Conservation (phyloP, 2,329 filamentous ascomycete genomes). For the Cladophialophora chaetospira region DNA sequence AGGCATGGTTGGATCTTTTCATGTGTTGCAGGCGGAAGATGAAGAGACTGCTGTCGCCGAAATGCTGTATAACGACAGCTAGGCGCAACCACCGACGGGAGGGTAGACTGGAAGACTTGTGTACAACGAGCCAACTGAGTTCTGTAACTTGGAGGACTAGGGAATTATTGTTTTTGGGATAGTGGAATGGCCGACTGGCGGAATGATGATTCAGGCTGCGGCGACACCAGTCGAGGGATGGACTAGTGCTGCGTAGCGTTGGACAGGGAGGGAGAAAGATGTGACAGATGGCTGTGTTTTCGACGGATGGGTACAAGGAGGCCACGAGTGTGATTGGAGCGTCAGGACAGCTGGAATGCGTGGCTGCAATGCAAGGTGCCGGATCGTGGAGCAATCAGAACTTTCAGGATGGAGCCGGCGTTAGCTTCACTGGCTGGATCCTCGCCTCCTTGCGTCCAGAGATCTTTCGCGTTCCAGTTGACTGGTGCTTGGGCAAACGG, state of each 20-base stretch:
- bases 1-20: slow-evolving; percentile 62
- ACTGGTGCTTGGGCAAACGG: slow-evolving; percentile 27
- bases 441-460: slow-evolving; percentile 31
- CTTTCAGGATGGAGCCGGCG: slow-evolving; percentile 18
- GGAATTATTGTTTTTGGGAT: slow-evolving; percentile 14
- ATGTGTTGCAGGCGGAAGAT: slow-evolving; percentile 22
- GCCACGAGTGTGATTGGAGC: slow-evolving; percentile 24
- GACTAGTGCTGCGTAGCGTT: slow-evolving; percentile 12
- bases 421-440: slow-evolving; percentile 16
- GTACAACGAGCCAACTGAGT: slow-evolving; percentile 19
- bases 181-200: slow-evolving; percentile 15
- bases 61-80: slow-evolving; percentile 29
- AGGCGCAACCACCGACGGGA: slow-evolving; percentile 16
- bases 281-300: slow-evolving; percentile 17
- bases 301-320: slow-evolving; percentile 13
- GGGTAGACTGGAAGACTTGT: slow-evolving; percentile 16
- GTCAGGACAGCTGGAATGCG: slow-evolving; percentile 30
- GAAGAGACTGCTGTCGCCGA: slow-evolving; percentile 20
- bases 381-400: slow-evolving; percentile 31
- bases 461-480: slow-evolving; percentile 23
- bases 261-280: slow-evolving; percentile 18
- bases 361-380: slow-evolving; percentile 34
- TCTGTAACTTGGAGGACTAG: slow-evolving; percentile 11
- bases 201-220: slow-evolving; percentile 32
- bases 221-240: slow-evolving; percentile 19